phyloP scores from a whole-genome alignment of 805 yeast species.

The Myxozyma udenii region DNA sequence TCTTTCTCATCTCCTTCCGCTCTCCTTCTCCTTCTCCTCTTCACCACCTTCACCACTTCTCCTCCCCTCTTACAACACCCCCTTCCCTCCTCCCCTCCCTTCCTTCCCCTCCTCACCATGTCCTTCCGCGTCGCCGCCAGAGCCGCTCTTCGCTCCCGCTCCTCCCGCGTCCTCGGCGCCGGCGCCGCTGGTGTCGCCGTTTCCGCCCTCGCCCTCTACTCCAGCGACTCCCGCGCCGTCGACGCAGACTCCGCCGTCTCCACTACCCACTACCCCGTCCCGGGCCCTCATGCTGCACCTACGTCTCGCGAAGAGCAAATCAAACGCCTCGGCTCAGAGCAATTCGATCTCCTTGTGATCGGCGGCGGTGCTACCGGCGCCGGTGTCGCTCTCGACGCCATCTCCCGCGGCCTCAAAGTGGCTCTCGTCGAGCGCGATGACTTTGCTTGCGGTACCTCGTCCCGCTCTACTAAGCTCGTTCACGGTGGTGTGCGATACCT shows the following conservation, averaged over 20 bases:
- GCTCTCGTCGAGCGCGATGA: constrained; percentile 83
- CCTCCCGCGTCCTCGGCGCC: constrained; percentile 2
- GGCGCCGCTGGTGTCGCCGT: constrained; percentile 8
- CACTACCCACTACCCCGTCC: constrained; percentile 3
- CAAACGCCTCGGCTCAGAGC: constrained; percentile 14
- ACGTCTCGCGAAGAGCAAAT: constrained; percentile 28
- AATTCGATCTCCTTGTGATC: constrained; percentile 77
- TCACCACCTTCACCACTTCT: constrained; percentile 1
- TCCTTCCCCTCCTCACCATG: not conserved
- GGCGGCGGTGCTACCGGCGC: constrained; percentile 98
- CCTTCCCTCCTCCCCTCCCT: not conserved
- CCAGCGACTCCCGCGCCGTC: constrained; percentile 3
- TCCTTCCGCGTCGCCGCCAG: not conserved
- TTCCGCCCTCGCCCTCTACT: not conserved
- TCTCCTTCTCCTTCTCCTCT: not conserved
- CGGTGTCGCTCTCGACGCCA: constrained; percentile 89
- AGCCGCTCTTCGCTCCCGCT: constrained; percentile 3
- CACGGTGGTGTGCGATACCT: constrained; percentile 96
- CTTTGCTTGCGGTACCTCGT: constrained; percentile 89
- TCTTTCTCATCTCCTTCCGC: not conserved
- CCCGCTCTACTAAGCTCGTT: constrained; percentile 92
- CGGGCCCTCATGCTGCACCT: constrained; percentile 17
- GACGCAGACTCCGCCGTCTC: not conserved
- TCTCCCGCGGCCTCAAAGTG: constrained; percentile 84
- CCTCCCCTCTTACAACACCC: not conserved